Conservation (phyloP, 2,329 filamentous ascomycete species). For the Diaporthe citriasiana region DNA sequence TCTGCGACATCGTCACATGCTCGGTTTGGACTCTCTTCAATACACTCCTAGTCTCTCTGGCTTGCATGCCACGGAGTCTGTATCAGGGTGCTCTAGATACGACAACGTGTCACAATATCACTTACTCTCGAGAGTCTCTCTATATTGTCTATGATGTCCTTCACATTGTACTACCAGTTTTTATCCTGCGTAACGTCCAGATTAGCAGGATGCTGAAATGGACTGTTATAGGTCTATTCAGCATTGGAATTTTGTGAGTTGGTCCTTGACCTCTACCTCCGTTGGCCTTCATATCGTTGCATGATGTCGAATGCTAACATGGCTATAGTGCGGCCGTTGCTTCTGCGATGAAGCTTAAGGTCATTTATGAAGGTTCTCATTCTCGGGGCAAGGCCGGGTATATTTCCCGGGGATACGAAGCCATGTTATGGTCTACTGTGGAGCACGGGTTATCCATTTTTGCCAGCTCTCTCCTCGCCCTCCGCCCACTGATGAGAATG, state of each 20-base stretch:
- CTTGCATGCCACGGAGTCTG: slow-evolving; percentile 4
- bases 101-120: slow-evolving; percentile 10
- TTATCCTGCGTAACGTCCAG: slow-evolving; percentile 37
- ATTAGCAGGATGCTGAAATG: slow-evolving; percentile 21
- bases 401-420: slow-evolving; percentile 1
- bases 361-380: background rate
- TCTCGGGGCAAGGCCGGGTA: background rate
- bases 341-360: slow-evolving; percentile 35
- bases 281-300: too few relatives aligned
- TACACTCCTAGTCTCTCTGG: slow-evolving; percentile 27
- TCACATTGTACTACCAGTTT: slow-evolving; percentile 33
- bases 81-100: background rate
- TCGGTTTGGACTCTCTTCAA: slow-evolving; percentile 33
- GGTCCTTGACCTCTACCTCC: background rate
- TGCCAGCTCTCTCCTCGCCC: slow-evolving; percentile 38
- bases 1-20: slow-evolving; percentile 36
- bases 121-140: slow-evolving; percentile 35
- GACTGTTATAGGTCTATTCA: slow-evolving; percentile 32
- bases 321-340: slow-evolving; percentile 29
- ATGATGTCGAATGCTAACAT: background rate
- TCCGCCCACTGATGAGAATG: slow-evolving; percentile 31
- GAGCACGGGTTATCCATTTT: slow-evolving; percentile 41
- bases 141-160: slow-evolving; percentile 34
- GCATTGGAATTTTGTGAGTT: slow-evolving; percentile 39
- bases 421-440: slow-evolving; percentile 31